Base-by-base conservation (phyloP, 148 eudicot genomes). In the Chenopodium suecicum region DNA sequence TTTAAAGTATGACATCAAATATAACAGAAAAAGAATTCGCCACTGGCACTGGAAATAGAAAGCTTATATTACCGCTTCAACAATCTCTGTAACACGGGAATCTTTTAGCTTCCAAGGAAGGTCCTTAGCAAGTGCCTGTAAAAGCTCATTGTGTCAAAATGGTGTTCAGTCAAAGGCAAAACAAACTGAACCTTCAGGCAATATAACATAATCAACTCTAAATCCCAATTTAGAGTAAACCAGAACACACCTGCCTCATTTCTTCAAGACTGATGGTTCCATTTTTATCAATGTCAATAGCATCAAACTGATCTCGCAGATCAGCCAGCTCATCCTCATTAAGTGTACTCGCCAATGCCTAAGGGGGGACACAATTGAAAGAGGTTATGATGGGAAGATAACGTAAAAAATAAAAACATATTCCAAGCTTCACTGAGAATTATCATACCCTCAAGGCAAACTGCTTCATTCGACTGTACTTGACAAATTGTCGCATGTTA, bases 31-130 rank as follows among this genome's bases (percentile, higher is more conserved):
- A 0, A 4, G 23, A 25, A 29, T 12, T 69, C 17, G n/a, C 37
- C 17, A 69, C n/a, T 56, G 62, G 62, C 62, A 56, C 1, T 14
- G 22, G 22, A 17, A 56, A 17, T n/a, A 14, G 17, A 56, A 56
- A 12, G 17, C n/a, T n/a, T n/a, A n/a, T n/a, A n/a, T 84, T 89
- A 95, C 99, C 86, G 99, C 99, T 88, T 95, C 91, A 82, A 95
- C 90, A 83, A 95, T 95, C 81, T 95, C 99, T 72, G 79, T 71
- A 83, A 92, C 99, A 63, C 97, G 89, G 20, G 97, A 89, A 71
- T 95, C 97, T 88, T 95, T 95, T 85, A 94, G 72, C 87, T 85
- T 93, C 98, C 98, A 95, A 25, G 99, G 99, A 60, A 94, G 91
- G 86, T 95, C 99, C 83, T 95, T 92, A 37, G 93, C 97, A 87